These are phyloP conservation scores for California macrophylla DNA, from an alignment of 441 rosid genomes.

Conservation along the genomic window DNA sequence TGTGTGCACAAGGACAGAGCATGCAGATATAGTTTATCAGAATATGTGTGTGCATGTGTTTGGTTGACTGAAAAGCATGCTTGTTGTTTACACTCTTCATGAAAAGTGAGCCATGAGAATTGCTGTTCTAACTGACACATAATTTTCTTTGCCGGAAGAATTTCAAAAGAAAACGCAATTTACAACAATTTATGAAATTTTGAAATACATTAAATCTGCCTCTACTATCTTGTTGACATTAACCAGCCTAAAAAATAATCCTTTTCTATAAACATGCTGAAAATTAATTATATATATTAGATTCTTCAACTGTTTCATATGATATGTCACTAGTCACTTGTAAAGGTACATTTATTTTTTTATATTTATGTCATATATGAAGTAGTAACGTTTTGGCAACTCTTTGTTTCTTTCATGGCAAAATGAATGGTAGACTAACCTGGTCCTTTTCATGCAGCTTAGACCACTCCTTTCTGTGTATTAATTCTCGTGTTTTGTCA, in stretches of 20 bases:
- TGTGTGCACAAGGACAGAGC: not conserved
- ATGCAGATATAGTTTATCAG: no score
- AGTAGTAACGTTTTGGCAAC: not conserved
- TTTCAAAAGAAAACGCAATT: no score
- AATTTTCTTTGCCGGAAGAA: no score
- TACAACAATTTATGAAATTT: no score
- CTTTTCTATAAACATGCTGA: not conserved
- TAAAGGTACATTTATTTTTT: not conserved
- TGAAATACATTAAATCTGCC: no score
- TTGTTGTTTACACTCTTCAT: no score
- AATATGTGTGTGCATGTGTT: no score
- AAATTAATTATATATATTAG: not conserved
- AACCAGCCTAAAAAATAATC: no score
- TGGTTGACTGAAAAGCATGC: no score
- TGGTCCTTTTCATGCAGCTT: constrained; percentile 63
- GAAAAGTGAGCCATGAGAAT: no score
- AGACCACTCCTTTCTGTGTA: constrained; percentile 61
- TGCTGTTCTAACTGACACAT: no score
- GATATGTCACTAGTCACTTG: not conserved
- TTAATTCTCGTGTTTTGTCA: constrained; percentile 52
- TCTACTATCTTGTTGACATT: no score
- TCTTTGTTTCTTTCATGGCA: not conserved
- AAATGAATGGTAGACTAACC: constrained; percentile 32
- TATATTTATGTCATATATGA: not conserved
- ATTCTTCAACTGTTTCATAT: not conserved